phyloP scores from a whole-genome alignment of 306 rosid genomes.

The Sechiopsis laciniata region DNA sequence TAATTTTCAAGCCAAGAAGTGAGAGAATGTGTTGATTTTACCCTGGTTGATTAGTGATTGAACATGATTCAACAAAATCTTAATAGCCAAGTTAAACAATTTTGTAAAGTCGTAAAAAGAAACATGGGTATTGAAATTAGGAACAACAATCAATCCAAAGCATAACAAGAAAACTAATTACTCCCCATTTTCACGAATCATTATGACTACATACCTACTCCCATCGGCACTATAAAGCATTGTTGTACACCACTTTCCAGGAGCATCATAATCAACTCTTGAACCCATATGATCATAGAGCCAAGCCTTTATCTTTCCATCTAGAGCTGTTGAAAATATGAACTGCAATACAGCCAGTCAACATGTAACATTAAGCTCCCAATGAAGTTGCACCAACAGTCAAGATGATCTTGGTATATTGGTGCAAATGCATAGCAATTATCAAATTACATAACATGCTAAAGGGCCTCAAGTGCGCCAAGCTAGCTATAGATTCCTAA shows the following conservation, averaged over 20 bases:
- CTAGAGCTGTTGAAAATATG: conserved; percentile 77
- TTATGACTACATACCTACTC: conserved; percentile 42
- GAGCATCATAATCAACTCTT: conserved; percentile 84
- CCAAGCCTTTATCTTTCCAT: conserved; percentile 95
- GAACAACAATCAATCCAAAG: not conserved
- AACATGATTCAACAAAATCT: no score
- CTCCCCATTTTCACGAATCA: not conserved
- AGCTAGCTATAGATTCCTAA: conserved; percentile 11
- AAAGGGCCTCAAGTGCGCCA: not conserved
- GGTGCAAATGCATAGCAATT: not conserved
- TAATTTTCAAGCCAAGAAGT: no score
- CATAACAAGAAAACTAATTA: not conserved
- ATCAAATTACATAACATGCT: conserved; percentile 10
- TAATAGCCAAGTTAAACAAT: no score
- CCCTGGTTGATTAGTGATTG: no score
- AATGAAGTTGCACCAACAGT: conserved; percentile 1
- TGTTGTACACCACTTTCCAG: conserved; percentile 77
- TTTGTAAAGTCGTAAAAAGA: not conserved
- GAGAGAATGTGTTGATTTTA: no score
- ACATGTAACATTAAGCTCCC: conserved; percentile 5
- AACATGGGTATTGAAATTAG: not conserved
- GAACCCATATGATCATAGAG: conserved; percentile 72
- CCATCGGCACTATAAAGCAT: conserved; percentile 86
- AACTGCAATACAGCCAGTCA: conserved; percentile 50
- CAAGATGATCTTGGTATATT: not conserved